Conservation (phyloP, 2,329 filamentous ascomycete species). For the Bisporella sp. region DNA sequence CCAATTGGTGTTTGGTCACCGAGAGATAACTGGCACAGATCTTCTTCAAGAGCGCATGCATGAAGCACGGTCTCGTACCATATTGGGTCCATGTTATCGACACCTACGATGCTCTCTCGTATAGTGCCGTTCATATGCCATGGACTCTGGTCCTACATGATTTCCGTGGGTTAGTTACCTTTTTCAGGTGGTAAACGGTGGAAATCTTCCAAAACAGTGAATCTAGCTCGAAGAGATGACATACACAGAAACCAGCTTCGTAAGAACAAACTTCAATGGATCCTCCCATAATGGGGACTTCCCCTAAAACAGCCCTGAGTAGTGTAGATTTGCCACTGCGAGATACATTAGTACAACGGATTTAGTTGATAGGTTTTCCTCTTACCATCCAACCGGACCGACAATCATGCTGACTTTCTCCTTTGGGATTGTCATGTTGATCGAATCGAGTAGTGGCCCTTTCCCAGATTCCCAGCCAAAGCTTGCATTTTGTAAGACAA, state of each 20-base stretch:
- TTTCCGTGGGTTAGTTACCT: no score
- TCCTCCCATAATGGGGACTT: slow-evolving; percentile 14
- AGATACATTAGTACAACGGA: neutral
- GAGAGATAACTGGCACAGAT: slow-evolving; percentile 35
- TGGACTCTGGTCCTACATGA: slow-evolving; percentile 28
- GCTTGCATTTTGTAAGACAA: neutral
- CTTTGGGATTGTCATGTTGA: neutral
- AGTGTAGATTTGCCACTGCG: slow-evolving; percentile 20
- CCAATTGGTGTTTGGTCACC: slow-evolving; percentile 23
- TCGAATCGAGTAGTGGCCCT: neutral
- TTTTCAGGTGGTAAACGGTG: no score
- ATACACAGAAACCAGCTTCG: slow-evolving; percentile 31
- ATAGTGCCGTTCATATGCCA: slow-evolving; percentile 38
- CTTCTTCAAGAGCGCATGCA: slow-evolving; percentile 54
- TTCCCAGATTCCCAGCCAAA: neutral
- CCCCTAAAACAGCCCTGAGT: slow-evolving; percentile 18
- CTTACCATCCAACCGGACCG: slow-evolving; percentile 21
- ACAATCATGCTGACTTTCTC: slow-evolving; percentile 14
- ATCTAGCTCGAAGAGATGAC: no score
- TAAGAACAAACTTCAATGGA: slow-evolving; percentile 11
- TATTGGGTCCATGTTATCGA: slow-evolving; percentile 36
- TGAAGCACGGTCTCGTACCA: slow-evolving; percentile 61
- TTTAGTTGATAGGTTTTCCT: no score
- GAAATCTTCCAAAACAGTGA: no score
- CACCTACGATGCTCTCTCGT: slow-evolving; percentile 32